Conservation (phyloP, 2,329 filamentous ascomycete species). For the Myriosclerotinia scirpicola region DNA sequence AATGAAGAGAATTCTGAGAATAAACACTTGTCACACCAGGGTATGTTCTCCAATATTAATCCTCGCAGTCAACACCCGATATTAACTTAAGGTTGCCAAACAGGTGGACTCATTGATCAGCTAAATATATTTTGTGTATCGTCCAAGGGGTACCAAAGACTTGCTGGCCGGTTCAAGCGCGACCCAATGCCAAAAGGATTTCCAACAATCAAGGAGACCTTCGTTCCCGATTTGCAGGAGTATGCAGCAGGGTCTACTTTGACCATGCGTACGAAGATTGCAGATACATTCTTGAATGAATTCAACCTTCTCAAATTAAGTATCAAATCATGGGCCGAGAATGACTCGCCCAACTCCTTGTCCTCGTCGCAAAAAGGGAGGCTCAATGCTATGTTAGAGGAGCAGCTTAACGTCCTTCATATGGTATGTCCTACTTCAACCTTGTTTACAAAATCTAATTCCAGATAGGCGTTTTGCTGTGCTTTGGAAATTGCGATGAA, state of each 20-base stretch:
- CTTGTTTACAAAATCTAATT: neutral
- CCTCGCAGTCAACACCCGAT: neutral
- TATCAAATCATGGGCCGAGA: conserved; percentile 5
- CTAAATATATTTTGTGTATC: conserved; percentile 3
- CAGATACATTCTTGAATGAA: neutral
- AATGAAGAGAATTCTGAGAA: neutral
- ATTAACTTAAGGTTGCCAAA: neutral
- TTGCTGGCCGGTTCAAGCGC: neutral
- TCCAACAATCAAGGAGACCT: neutral
- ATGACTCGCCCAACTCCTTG: neutral
- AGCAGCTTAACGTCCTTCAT: neutral
- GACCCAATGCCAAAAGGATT: neutral
- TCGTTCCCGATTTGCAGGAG: neutral
- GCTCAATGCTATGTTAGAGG: neutral
- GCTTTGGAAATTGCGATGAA: neutral
- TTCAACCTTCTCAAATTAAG: neutral
- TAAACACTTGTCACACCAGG: neutral
- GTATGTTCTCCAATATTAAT: neutral
- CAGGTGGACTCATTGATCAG: neutral
- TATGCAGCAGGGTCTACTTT: neutral
- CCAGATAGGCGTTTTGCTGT: neutral
- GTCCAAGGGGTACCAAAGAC: neutral
- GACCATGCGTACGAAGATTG: neutral
- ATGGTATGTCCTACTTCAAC: neutral
- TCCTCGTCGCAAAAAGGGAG: neutral